These are phyloP conservation scores for Barbatosphaeria neglecta DNA, from an alignment of 495 filamentous ascomycete species.

Conservation along the genomic window DNA sequence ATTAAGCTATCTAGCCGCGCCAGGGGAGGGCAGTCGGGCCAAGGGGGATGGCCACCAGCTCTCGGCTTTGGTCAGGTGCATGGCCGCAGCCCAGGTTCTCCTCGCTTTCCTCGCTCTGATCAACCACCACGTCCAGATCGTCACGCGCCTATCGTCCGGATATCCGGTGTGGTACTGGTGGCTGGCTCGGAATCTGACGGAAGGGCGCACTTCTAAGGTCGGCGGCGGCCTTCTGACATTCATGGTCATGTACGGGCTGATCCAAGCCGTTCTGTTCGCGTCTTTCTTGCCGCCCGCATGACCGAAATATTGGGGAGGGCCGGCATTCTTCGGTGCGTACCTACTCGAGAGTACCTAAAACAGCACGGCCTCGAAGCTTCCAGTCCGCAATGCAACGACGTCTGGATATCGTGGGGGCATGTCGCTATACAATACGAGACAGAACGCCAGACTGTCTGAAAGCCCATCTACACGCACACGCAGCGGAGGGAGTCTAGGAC, in stretches of 20 bases:
- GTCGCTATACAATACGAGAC: no score
- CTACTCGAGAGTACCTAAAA: no score
- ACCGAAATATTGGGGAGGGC: background rate
- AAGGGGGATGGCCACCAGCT: constrained; percentile 1
- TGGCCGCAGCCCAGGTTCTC: constrained; percentile 62
- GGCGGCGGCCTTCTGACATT: constrained; percentile 28
- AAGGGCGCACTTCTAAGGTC: constrained; percentile 10
- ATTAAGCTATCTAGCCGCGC: constrained; percentile 9
- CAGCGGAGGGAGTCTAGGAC: no score
- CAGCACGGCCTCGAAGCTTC: no score
- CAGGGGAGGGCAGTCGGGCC: background rate
- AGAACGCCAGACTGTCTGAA: no score
- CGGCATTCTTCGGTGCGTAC: no score
- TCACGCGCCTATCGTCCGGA: constrained; percentile 77
- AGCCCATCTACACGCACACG: no score
- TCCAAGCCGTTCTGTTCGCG: constrained; percentile 77
- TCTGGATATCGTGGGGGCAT: no score
- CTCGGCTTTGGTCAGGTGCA: constrained; percentile 29
- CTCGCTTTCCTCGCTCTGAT: constrained; percentile 61
- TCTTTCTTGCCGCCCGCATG: constrained; percentile 90
- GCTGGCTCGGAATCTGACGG: constrained; percentile 37
- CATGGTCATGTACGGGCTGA: constrained; percentile 69
- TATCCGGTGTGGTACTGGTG: constrained; percentile 89
- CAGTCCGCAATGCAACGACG: no score
- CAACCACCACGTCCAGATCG: constrained; percentile 85